A percentile compares a stretch with the other conserved stretches of the same genome.
Conservation (phyloP, 106 monocot species). For the Apostasia ramifera region DNA sequence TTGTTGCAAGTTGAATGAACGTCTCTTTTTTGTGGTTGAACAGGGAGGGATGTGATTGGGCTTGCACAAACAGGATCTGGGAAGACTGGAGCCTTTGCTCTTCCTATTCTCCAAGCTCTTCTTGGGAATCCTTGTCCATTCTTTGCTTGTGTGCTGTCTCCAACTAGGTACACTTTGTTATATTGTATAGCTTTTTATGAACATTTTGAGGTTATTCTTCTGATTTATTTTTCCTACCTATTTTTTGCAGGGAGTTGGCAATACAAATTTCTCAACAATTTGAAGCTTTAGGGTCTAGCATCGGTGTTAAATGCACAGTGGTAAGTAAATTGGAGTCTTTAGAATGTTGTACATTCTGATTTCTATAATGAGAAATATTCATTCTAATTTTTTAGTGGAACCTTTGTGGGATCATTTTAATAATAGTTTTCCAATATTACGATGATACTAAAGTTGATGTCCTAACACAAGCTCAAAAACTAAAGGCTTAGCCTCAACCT, state of each 20-base stretch:
- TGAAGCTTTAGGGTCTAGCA: conserved; percentile 80
- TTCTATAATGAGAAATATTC: too few relatives aligned
- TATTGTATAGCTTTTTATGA: neutral
- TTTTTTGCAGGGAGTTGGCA: conserved; percentile 66
- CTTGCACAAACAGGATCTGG: conserved; percentile 92
- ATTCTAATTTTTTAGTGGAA: too few relatives aligned
- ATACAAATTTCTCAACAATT: conserved; percentile 88
- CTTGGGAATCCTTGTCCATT: conserved; percentile 61
- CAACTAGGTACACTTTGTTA: conserved; percentile 55
- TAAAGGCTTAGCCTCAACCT: too few relatives aligned
- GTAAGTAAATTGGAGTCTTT: conserved; percentile 34
- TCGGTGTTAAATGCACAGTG: conserved; percentile 62
- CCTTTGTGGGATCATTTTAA: too few relatives aligned
- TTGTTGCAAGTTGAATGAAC: too few relatives aligned
- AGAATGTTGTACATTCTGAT: too few relatives aligned
- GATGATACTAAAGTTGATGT: too few relatives aligned
- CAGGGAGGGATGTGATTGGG: conserved; percentile 89
- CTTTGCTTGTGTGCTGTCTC: conserved; percentile 86
- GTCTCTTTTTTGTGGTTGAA: too few relatives aligned
- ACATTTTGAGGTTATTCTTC: neutral
- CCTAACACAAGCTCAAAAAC: too few relatives aligned
- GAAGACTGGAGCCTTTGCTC: conserved; percentile 92
- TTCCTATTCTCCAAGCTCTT: conserved; percentile 89
- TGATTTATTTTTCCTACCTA: neutral
- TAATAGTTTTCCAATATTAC: too few relatives aligned